phyloP scores from a whole-genome alignment of 495 filamentous ascomycete species.

The Penicillium waksmanii region DNA sequence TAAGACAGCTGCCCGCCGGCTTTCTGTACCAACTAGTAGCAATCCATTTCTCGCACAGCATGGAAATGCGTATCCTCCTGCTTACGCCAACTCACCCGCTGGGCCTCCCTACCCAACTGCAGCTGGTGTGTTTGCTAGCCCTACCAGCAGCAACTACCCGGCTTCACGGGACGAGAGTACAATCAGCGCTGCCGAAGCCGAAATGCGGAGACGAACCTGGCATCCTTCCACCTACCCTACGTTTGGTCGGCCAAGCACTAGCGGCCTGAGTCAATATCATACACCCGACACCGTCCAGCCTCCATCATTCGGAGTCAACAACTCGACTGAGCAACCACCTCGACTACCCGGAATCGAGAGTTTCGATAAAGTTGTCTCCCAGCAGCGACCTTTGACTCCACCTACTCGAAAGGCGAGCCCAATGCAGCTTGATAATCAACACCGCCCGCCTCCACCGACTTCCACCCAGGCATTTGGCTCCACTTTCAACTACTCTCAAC shows the following conservation, averaged over 20 bases:
- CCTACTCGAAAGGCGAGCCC: constrained; percentile 66
- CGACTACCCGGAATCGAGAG: constrained; percentile 89
- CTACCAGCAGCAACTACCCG: constrained; percentile 67
- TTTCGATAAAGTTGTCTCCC: constrained; percentile 70
- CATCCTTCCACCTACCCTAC: constrained; percentile 74
- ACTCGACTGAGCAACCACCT: constrained; percentile 52
- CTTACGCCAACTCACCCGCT: constrained; percentile 52
- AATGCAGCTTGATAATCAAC: constrained; percentile 66
- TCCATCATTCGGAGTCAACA: constrained; percentile 54
- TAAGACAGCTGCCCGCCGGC: constrained; percentile 70
- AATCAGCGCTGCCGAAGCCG: constrained; percentile 66
- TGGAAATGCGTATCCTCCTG: constrained; percentile 56
- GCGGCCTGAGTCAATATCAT: constrained; percentile 60
- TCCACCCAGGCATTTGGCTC: constrained; percentile 37
- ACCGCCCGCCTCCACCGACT: constrained; percentile 39
- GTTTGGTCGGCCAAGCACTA: constrained; percentile 64
- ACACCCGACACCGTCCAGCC: constrained; percentile 61
- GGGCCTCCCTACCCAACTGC: constrained; percentile 58
- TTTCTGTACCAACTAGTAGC: constrained; percentile 77
- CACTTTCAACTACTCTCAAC: constrained; percentile 51
- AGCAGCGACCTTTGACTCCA: constrained; percentile 62
- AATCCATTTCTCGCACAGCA: constrained; percentile 76
- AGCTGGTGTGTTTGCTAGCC: constrained; percentile 67
- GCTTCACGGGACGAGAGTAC: constrained; percentile 67
- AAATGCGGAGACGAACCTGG: constrained; percentile 85